Base-by-base conservation (phyloP, 192 early-diverging fungal genomes). In the Endogone sp. region DNA sequence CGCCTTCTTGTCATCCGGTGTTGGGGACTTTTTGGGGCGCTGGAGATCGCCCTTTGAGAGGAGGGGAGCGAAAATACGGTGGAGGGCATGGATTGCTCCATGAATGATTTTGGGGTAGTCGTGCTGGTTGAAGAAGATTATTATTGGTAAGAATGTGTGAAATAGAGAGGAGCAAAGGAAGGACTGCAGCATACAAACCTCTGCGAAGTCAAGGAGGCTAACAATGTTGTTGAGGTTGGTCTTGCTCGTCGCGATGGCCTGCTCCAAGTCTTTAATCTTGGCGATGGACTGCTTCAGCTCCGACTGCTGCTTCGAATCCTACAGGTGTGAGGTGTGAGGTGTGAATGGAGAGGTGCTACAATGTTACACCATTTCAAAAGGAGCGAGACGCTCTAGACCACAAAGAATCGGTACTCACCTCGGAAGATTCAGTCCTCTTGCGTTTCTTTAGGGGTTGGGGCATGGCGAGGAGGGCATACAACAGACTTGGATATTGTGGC, bases 161-260 rank as follows among this genome's bases (percentile, higher is more conserved):
- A 6, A 61, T 11, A 21, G 26, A 20, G 20, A 13, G 27, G 22
- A 8, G 32, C 13, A 23, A 13, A 22, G 31, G 25, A 23, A 24
- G 16, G 60, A 20, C 26, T 2, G 22, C 16, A 59, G 37, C 9
- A 49, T 49, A 6, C 63, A 24, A 55, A 82, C 82, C 77, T 89
- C 77, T 22, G 83, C 78, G 44, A 82, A 78, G 62, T 85, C 75
- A 16, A 84, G 67, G 37, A 96, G 77, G 21, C 81, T 76, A 3
- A 89, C 88, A 54, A 96, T 79, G 68, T 91, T 89, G 77, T 94
- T 94, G 13, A 94, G 77, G 56, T 90, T 81, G 27, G 90, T 80
- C 75, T 88, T 91, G 73, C 83, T 88, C 58, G 81, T 84, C 22
- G 86, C 81, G 30, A 91, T 81, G 28, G 76, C 81, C 22, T 83